These are phyloP conservation scores for Suillus plorans DNA, from an alignment of 768 basidiomycete species.

Conservation along the genomic window DNA sequence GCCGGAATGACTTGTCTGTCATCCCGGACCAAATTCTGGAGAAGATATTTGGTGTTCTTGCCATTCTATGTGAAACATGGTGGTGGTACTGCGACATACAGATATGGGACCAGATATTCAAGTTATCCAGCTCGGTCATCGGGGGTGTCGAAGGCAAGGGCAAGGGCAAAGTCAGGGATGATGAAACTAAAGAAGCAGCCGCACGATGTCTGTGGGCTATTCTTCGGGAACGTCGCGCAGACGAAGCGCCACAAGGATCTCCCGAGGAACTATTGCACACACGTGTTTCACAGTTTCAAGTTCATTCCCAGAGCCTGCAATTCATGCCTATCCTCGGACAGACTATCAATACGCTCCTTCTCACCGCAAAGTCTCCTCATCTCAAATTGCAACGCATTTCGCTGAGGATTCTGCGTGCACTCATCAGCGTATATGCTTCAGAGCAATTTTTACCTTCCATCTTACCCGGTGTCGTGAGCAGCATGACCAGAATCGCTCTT, in stretches of 20 bases:
- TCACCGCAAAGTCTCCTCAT: conserved; percentile 53
- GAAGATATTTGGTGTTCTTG: conserved; percentile 59
- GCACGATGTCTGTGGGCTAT: conserved; percentile 64
- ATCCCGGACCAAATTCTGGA: conserved; percentile 85
- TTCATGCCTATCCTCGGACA: conserved; percentile 83
- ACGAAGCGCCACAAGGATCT: conserved; percentile 39
- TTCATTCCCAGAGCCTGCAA: conserved; percentile 40
- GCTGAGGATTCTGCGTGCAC: conserved; percentile 52
- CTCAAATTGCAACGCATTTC: conserved; percentile 63
- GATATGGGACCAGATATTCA: conserved; percentile 86
- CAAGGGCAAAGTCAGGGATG: conserved; percentile 68
- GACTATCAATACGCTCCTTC: conserved; percentile 73
- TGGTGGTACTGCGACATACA: conserved; percentile 79
- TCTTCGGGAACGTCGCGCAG: conserved; percentile 48
- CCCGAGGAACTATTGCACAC: conserved; percentile 13
- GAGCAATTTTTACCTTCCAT: conserved; percentile 62
- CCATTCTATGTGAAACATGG: conserved; percentile 66
- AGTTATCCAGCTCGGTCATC: conserved; percentile 64
- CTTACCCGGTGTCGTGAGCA: conserved; percentile 81
- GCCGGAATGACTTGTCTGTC: conserved; percentile 63
- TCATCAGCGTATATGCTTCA: conserved; percentile 51
- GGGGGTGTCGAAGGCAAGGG: conserved; percentile 66
- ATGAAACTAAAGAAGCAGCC: conserved; percentile 82
- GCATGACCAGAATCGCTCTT: conserved; percentile 69
- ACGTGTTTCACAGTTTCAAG: conserved; percentile 40